These are phyloP conservation scores for Arthrinium puccinioides DNA, from an alignment of 2,329 filamentous ascomycete genomes.

Conservation along the genomic window DNA sequence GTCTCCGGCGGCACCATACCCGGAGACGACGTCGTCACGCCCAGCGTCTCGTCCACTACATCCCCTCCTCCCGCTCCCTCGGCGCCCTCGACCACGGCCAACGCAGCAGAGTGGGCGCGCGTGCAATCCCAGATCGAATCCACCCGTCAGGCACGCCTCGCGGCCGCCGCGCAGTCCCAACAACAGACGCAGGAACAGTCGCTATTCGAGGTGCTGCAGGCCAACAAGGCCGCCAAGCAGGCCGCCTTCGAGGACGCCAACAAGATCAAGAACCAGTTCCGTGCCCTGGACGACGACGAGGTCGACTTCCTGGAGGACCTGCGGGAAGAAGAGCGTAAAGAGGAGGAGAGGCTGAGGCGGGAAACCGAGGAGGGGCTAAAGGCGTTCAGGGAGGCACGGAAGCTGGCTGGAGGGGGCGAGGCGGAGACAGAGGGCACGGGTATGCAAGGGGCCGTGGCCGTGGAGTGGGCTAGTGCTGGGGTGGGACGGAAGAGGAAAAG, in stretches of 20 bases:
- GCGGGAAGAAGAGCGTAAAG: slow-evolving; percentile 36
- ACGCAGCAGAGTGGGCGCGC: slow-evolving; percentile 43
- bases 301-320: slow-evolving; percentile 65
- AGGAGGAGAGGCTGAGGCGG: slow-evolving; percentile 44
- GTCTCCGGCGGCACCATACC: slow-evolving; percentile 47
- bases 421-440: slow-evolving; percentile 11
- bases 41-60: not conserved
- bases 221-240: slow-evolving; percentile 82
- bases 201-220: slow-evolving; percentile 69
- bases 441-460: no score
- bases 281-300: slow-evolving; percentile 71
- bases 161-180: slow-evolving; percentile 32
- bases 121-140: slow-evolving; percentile 60
- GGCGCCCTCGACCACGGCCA: slow-evolving; percentile 4
- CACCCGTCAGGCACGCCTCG: slow-evolving; percentile 46
- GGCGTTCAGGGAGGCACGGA: slow-evolving; percentile 47
- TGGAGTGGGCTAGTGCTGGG: slow-evolving; percentile 22
- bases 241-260: slow-evolving; percentile 72
- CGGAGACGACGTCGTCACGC: slow-evolving; percentile 15
- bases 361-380: slow-evolving; percentile 52
- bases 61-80: slow-evolving; percentile 11
- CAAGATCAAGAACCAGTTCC: slow-evolving; percentile 69
- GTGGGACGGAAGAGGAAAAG: slow-evolving; percentile 30
- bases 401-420: slow-evolving; percentile 8
- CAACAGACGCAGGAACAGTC: slow-evolving; percentile 43